Evolutionary conservation across 164 flowering plant species (phyloP), one percentile per base, ranked within the genome.

Genomic region (Berberis vulgaris): DNA sequence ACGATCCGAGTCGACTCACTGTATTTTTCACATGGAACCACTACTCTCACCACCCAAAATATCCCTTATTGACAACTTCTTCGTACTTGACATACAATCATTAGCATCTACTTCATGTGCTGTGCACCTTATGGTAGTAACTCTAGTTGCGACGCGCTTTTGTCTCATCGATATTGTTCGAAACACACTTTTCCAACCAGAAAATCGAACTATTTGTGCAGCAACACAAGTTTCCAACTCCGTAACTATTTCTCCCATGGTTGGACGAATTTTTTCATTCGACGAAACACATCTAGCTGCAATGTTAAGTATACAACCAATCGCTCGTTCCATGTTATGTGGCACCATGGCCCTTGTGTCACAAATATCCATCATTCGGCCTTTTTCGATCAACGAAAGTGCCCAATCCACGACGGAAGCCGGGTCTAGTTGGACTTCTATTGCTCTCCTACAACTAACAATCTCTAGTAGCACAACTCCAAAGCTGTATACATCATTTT

Each of bases 391-490:
- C 68, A 67, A 60, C 41, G 68, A 66, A 45, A 65, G 2, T 3
- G 77, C 79, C 79, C 79, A 76, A 0, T 73, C 74, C 0, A 77
- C 84, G 0, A 85, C 67, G 0, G 77, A 77, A 6, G 89, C 69
- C 0, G 86, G 86, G 2, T 69, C 66, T 50, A 52, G 65, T 3
- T 57, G 56, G 1, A 80, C 67, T 50, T 86, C 88, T 3, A 86
- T 79, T 5, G 74, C 89, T 63, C 79, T 79, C 13, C 82, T 72
- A 3, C 81, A 46, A 40, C 85, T 85, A 1, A 85, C 57, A 6
- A 87, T 77, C 81, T 89, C 96, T 0, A 89, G 66, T 61, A 86
- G 10, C 40, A 87, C 74, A 2, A 89, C 86, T 41, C 96, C 96
- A 43, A 76, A 87, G 71, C 91, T 87, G 65, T 63, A 89, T 1